These are phyloP conservation scores for Hymenoscyphus occultus DNA, from an alignment of 2,329 filamentous ascomycete species.

Conservation along the genomic window DNA sequence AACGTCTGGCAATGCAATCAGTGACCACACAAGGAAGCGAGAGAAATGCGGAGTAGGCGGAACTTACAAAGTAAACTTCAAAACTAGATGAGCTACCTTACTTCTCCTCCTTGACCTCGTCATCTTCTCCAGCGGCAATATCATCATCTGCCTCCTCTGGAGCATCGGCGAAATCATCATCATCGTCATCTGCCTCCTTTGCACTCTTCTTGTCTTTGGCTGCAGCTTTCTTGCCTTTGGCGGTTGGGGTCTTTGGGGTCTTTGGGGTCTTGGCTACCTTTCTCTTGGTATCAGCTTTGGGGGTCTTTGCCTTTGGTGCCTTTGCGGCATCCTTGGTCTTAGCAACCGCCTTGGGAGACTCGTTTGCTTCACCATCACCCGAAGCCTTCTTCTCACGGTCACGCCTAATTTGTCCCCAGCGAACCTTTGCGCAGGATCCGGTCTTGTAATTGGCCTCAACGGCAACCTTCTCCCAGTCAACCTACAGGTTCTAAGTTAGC, in stretches of 20 bases:
- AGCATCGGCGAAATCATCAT: neutral
- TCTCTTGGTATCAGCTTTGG: neutral
- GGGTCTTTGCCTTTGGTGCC: constrained; percentile 8
- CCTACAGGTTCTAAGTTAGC: constrained; percentile 13
- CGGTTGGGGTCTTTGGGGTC: neutral
- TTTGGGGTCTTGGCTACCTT: constrained; percentile 5
- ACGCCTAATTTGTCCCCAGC: constrained; percentile 50
- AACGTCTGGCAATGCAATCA: neutral
- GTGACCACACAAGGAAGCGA: neutral
- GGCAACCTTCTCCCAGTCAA: constrained; percentile 49
- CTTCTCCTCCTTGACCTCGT: neutral
- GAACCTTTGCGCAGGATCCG: constrained; percentile 44
- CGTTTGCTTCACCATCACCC: neutral
- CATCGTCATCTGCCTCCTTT: neutral
- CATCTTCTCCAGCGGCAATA: neutral
- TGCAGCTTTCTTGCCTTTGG: constrained; percentile 11
- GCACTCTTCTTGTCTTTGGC: neutral
- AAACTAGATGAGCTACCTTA: neutral
- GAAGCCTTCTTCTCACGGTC: constrained; percentile 39
- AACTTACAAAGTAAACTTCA: neutral
- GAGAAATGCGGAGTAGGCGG: neutral
- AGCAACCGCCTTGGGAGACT: neutral
- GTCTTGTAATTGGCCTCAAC: constrained; percentile 44
- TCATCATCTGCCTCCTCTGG: neutral
- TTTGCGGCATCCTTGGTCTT: neutral